Conservation (phyloP, 176 grass and related monocot species). For the Oryza nivara region DNA sequence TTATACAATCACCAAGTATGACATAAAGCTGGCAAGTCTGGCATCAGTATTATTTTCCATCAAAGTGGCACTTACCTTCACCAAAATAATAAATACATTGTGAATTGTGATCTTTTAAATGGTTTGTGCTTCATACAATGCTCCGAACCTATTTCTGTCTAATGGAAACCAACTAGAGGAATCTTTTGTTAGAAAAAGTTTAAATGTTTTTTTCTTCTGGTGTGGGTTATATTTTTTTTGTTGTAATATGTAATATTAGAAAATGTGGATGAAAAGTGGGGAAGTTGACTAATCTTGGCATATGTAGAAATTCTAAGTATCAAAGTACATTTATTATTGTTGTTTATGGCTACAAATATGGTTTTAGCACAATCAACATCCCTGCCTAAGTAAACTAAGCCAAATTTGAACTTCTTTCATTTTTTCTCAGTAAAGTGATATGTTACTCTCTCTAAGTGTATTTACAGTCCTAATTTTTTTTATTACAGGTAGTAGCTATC, state of each 20-base stretch:
- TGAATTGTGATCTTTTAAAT: neutral
- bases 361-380: slow-evolving; percentile 3
- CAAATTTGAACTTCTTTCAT: slow-evolving; percentile 18
- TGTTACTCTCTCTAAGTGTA: slow-evolving; percentile 9
- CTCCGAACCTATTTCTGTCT: too few species aligned
- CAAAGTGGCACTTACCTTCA: neutral
- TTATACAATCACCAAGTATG: neutral
- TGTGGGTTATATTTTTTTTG: neutral
- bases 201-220: neutral
- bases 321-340: neutral
- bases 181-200: neutral
- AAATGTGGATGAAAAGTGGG: neutral
- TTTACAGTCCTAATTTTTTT: slow-evolving; percentile 32
- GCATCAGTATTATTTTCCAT: neutral
- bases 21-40: neutral
- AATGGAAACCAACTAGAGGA: neutral
- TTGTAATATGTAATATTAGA: neutral
- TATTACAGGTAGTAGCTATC: slow-evolving; percentile 83
- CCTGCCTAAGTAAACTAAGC: neutral
- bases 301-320: neutral
- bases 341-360: slow-evolving; percentile 6
- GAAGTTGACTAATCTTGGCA: slow-evolving; percentile 8
- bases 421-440: slow-evolving; percentile 30
- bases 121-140: neutral
- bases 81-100: too few species aligned